Percentiles rank a stretch among this genome's conserved stretches.
phyloP scores from a whole-genome alignment of 192 early-diverging fungal species.

The Lobosporangium transversale region DNA sequence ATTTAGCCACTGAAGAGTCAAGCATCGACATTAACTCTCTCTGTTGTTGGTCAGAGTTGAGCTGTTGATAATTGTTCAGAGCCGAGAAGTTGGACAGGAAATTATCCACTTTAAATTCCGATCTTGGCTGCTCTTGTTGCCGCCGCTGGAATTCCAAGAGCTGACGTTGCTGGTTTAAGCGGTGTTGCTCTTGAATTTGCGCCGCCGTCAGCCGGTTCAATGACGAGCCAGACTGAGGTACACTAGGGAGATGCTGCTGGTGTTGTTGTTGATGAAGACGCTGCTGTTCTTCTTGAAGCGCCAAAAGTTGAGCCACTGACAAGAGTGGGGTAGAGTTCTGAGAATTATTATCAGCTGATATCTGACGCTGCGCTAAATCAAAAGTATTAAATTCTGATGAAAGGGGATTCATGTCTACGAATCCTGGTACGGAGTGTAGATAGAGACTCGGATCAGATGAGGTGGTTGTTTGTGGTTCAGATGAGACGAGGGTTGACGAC shows the following conservation, averaged over 20 bases:
- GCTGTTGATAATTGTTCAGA: slow-evolving; percentile 40
- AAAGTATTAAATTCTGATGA: slow-evolving; percentile 10
- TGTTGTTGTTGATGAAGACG: slow-evolving; percentile 26
- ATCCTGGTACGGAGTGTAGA: slow-evolving; percentile 8
- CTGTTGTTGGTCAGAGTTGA: slow-evolving; percentile 43
- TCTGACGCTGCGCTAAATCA: neutral
- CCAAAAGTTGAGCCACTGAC: slow-evolving; percentile 28
- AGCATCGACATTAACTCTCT: slow-evolving; percentile 51
- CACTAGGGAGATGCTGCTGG: slow-evolving; percentile 12
- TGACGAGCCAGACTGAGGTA: neutral
- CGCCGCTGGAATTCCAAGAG: slow-evolving; percentile 27
- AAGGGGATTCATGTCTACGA: neutral
- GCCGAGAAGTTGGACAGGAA: slow-evolving; percentile 39
- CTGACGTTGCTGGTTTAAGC: slow-evolving; percentile 42
- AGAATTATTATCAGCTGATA: neutral
- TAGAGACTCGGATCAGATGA: neutral
- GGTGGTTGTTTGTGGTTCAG: neutral
- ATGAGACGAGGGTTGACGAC: neutral
- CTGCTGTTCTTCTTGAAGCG: slow-evolving; percentile 33
- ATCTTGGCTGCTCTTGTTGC: slow-evolving; percentile 21
- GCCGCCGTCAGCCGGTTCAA: slow-evolving; percentile 25
- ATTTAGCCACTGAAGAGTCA: slow-evolving; percentile 25
- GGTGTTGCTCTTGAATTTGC: slow-evolving; percentile 47
- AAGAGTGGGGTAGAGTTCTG: slow-evolving; percentile 7
- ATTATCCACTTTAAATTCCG: neutral